Percentiles rank a stretch among this genome's conserved stretches.
These are phyloP conservation scores for Porodaedalea pini DNA, from an alignment of 1,284 basidiomycete genomes.

Conservation along the genomic window DNA sequence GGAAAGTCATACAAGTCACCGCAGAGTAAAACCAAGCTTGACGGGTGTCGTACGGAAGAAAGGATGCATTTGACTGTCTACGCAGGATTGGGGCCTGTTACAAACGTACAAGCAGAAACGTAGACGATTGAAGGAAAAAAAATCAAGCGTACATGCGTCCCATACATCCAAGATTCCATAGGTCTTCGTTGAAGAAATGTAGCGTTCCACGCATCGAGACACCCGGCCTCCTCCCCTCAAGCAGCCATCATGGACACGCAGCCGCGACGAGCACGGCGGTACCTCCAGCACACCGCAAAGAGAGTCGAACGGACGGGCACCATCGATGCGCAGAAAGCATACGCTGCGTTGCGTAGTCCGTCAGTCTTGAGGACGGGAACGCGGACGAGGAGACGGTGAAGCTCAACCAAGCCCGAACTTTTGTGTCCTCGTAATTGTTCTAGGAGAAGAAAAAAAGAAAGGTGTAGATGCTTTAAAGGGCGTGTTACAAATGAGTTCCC, in stretches of 20 bases:
- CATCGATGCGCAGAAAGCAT: conserved; percentile 2
- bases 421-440: conserved; percentile 21
- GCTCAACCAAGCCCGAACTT: conserved; percentile 20
- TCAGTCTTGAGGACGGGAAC: conserved; percentile 21
- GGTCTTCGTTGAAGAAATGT: conserved; percentile 2
- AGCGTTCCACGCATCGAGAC: conserved; percentile 1
- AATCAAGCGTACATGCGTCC: too few relatives aligned
- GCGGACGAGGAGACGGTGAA: conserved; percentile 19
- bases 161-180: too few relatives aligned
- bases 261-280: conserved; percentile 4
- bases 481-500: conserved; percentile 7
- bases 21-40: too few relatives aligned
- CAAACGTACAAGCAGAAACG: too few relatives aligned
- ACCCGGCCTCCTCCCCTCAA: conserved; percentile 2
- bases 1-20: too few relatives aligned
- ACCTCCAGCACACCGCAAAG: conserved; percentile 8
- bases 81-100: too few relatives aligned
- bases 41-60: too few relatives aligned
- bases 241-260: conserved; percentile 18
- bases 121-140: too few relatives aligned
- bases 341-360: conserved; percentile 14
- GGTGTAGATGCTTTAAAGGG: not conserved
- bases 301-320: conserved; percentile 4
- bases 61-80: too few relatives aligned
- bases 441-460: not conserved